phyloP scores from a whole-genome alignment of 176 grass and related monocot species.

The Paspalum vaginatum region DNA sequence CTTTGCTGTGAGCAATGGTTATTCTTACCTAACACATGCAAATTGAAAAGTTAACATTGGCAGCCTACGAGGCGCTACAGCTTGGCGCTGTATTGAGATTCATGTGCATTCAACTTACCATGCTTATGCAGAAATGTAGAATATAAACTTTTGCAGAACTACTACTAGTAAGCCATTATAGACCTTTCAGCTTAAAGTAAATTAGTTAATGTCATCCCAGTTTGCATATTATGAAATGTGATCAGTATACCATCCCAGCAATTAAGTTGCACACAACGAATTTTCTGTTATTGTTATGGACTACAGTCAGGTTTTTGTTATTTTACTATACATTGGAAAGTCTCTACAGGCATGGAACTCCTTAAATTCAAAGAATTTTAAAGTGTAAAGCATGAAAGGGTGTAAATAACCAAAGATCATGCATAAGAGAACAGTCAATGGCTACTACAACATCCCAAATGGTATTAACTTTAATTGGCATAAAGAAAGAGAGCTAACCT shows the following conservation, averaged over 20 bases:
- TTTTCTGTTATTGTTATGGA: background rate
- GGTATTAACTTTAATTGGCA: slow-evolving; percentile 16
- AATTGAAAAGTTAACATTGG: background rate
- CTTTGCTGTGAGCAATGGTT: background rate
- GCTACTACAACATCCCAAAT: slow-evolving; percentile 14
- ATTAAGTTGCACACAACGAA: background rate
- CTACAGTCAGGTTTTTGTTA: background rate
- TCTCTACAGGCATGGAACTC: background rate
- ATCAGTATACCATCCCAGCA: background rate
- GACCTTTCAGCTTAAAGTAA: background rate
- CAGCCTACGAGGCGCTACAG: background rate
- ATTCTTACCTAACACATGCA: background rate
- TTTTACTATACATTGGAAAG: background rate
- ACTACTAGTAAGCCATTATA: background rate
- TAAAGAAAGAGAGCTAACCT: slow-evolving; percentile 58
- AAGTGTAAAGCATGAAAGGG: background rate
- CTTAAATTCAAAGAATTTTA: background rate
- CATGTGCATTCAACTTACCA: background rate
- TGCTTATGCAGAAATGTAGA: too few species aligned
- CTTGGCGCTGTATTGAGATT: background rate
- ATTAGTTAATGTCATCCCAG: background rate
- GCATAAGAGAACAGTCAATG: background rate
- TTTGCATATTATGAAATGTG: background rate
- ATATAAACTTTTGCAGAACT: too few species aligned
- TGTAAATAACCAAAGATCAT: background rate